Evolutionary conservation across 495 filamentous ascomycete species (phyloP), one percentile per base, ranked within the genome.

Genomic region (Aspergillus heteromorphus): DNA sequence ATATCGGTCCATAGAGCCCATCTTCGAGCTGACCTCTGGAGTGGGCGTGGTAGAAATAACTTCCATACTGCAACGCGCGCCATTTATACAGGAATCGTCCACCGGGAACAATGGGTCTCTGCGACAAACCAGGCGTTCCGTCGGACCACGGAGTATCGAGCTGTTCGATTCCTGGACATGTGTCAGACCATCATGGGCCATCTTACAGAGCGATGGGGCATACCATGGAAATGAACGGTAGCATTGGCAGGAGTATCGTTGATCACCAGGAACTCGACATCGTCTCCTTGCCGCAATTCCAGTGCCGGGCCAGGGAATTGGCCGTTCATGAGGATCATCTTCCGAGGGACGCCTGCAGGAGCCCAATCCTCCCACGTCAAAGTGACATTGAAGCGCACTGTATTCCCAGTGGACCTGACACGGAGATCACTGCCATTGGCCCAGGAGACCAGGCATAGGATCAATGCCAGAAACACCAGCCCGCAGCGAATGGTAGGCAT

Each of bases 31-130:
- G 70, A 7, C 70, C 71, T 25, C 63, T 62, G 17, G 63, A 58
- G 48, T 85, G 82, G 9, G 74, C 69, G 63, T 84, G 81, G 50
- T 83, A 83, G 56, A 62, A 71, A 65, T 79, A 79, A 20, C 68
- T 76, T 17, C 81, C 80, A 55, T 76, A 75, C 21, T 76, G 66
- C 3, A 65, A 73, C 8, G 79, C 81, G 4, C 64, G 67, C 69
- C 73, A 85, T 43, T 69, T 67, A 56, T 82, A 80, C 6, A 62
- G 61, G 40, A 75, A 84, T 13, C 51, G 71, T 8, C 61, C 60
- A 7, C 75, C 76, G 2, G 77, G 67, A 23, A 56, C 55, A 45
- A 85, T 81, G 4, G 73, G 65, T 34, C 58, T 64, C 61, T 82
- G 70, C 9, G 68, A 66, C 6, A 80, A 38, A 16, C 78, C 77